phyloP scores from a whole-genome alignment of 2,329 filamentous ascomycete species.

The Fusarium tuaranense region DNA sequence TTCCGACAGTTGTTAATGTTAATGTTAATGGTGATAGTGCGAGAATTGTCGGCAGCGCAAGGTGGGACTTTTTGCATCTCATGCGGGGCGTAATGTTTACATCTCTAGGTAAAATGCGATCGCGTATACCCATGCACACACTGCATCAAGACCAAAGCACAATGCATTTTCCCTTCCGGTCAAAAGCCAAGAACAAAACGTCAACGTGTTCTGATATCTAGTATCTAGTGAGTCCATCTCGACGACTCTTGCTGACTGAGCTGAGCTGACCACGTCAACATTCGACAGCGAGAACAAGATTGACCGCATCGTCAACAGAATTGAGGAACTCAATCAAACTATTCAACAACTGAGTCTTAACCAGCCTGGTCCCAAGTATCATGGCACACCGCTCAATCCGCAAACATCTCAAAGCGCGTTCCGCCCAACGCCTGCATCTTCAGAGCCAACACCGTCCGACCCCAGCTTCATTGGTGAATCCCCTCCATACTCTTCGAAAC shows the following conservation, averaged over 20 bases:
- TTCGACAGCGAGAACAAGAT: background rate
- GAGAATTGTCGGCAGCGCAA: background rate
- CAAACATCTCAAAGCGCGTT: background rate
- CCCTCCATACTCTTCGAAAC: background rate
- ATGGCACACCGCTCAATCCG: background rate
- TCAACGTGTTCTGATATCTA: background rate
- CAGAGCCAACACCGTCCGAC: background rate
- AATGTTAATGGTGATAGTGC: background rate
- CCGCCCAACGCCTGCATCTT: background rate
- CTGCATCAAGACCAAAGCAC: conserved; percentile 14
- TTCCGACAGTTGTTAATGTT: background rate
- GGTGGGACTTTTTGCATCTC: background rate
- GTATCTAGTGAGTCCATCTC: background rate
- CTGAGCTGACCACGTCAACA: background rate
- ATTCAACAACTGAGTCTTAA: background rate
- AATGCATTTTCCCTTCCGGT: conserved; percentile 18
- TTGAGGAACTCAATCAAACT: background rate
- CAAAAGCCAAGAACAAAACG: background rate
- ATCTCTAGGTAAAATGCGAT: conserved; percentile 47
- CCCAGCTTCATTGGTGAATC: background rate
- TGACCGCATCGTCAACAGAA: background rate
- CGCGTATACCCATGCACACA: conserved; percentile 21
- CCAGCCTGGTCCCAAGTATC: background rate
- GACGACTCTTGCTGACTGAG: background rate
- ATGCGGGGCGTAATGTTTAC: background rate